Evolutionary conservation across 2,329 filamentous ascomycete species (phyloP).

Genomic region (Talaromyces sp.): DNA sequence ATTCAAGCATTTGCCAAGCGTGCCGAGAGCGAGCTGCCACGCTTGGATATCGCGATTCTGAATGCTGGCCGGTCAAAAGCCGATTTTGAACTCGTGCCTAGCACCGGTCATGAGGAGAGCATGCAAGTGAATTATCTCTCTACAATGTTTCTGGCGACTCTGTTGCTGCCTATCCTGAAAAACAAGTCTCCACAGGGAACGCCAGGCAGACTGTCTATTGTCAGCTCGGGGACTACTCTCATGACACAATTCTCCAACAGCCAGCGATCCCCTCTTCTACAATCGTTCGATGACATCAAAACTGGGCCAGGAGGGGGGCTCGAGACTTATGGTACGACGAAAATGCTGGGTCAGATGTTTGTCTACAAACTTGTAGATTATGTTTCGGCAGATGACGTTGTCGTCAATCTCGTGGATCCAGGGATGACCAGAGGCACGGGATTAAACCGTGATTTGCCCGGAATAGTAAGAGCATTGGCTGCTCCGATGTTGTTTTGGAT

Average conservation of each 20-base stretch:
- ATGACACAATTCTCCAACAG: constrained; percentile 13
- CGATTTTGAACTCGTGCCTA: constrained; percentile 26
- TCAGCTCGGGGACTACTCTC: constrained; percentile 17
- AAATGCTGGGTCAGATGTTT: constrained; percentile 26
- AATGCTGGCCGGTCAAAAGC: constrained; percentile 32
- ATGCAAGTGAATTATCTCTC: constrained; percentile 57
- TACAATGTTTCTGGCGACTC: constrained; percentile 49
- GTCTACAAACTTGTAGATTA: constrained; percentile 32
- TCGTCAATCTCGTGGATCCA: constrained; percentile 45
- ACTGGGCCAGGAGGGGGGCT: not conserved
- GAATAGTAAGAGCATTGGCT: not conserved
- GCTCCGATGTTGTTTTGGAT: not conserved
- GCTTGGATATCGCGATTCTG: constrained; percentile 42
- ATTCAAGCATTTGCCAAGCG: constrained; percentile 30
- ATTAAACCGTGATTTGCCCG: constrained; percentile 18
- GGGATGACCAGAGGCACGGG: constrained; percentile 40
- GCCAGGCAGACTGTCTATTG: constrained; percentile 15
- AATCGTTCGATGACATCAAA: constrained; percentile 21
- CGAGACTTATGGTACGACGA: not conserved
- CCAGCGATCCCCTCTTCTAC: constrained; percentile 13
- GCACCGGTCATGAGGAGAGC: constrained; percentile 47
- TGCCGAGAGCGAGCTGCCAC: constrained; percentile 30
- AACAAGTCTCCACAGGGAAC: constrained; percentile 14
- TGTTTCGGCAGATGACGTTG: constrained; percentile 36
- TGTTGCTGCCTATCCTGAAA: constrained; percentile 47